Base-by-base conservation (phyloP, 2,329 filamentous ascomycete species). In the Penicillium sp. region DNA sequence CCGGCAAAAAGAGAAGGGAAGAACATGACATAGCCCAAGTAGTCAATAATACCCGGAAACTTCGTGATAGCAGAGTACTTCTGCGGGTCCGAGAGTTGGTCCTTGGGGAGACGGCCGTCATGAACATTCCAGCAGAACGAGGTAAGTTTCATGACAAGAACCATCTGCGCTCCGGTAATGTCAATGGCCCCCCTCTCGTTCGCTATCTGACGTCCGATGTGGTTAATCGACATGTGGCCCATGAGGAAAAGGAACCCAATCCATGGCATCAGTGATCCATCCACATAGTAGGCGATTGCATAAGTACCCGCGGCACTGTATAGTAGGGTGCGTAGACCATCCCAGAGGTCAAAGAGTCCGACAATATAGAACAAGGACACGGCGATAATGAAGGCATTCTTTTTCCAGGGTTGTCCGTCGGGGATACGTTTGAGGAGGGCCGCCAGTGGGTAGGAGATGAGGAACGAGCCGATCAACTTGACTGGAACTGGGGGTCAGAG, bases 81-180 rank as follows among this genome's bases (percentile, higher is more conserved):
- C 72, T 99, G 94, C 43, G 88, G 85, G 47, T 94, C 90, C 0
- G 89, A 90, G n/a, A 99, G 83, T 55, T 92, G 85, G 41, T 88
- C 82, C 17, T 88, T 85, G 3, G 90, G 86, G 19, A 96, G 81
- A 56, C 88, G 86, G 19, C 94, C 95, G 72, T 99, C 94, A 67
- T 94, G 91, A 9, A 97, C 88, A 70, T 97, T 97, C 94, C 94
- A 99, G 77, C 91, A 96, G 70, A 99, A 99, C 5, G 93, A 89
- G 22, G 87, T 91, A 35, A 99, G 84, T 75, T 99, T 99, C 91
- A 99, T 99, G 60, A 97, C 88, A 65, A 97, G 77, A 33, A 99
- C 94, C 94, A 99, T 99, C 74, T 99, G 94, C 1, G 93, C 91
- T 58, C 83, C 92, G 0, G 93, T 97, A 64, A 99, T 92, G 72